Conservation (phyloP, 108 stramenopile species). For the Pelagomonas calceolata region DNA sequence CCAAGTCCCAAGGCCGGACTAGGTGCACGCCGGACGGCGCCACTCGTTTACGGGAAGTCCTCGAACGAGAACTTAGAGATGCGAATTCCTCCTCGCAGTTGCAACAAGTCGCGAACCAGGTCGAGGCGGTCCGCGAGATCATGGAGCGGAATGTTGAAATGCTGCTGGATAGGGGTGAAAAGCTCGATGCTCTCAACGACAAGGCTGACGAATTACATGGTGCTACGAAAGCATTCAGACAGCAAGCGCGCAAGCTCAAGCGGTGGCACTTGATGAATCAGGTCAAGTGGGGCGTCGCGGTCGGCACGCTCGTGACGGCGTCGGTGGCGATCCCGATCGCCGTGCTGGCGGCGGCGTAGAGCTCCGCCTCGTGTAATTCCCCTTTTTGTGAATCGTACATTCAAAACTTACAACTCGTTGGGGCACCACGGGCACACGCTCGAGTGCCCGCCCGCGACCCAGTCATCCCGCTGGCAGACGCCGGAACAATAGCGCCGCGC, state of each 20-base stretch:
- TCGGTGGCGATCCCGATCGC: background rate
- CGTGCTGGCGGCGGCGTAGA: background rate
- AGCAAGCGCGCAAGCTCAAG: background rate
- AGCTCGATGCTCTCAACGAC: background rate
- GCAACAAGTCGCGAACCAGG: background rate
- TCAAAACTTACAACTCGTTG: too few species aligned
- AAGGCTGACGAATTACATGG: background rate
- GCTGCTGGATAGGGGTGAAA: background rate
- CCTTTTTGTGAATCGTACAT: too few species aligned
- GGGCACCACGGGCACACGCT: too few species aligned
- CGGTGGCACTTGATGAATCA: conserved; percentile 6
- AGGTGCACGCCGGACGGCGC: background rate
- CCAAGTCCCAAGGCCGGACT: background rate
- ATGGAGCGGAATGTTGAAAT: background rate
- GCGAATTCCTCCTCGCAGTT: background rate
- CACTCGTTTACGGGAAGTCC: background rate
- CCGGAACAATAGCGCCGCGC: too few species aligned
- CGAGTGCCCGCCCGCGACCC: too few species aligned
- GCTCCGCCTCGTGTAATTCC: too few species aligned
- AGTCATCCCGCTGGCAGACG: too few species aligned
- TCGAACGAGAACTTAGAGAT: background rate
- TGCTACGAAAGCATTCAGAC: background rate
- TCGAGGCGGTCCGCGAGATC: background rate
- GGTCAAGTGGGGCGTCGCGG: background rate
- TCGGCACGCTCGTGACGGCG: conserved; percentile 1